Evolutionary conservation across 805 yeast species (phyloP), one percentile per base, ranked within the genome.

Genomic region (Nakazawaea wyomingensis): DNA sequence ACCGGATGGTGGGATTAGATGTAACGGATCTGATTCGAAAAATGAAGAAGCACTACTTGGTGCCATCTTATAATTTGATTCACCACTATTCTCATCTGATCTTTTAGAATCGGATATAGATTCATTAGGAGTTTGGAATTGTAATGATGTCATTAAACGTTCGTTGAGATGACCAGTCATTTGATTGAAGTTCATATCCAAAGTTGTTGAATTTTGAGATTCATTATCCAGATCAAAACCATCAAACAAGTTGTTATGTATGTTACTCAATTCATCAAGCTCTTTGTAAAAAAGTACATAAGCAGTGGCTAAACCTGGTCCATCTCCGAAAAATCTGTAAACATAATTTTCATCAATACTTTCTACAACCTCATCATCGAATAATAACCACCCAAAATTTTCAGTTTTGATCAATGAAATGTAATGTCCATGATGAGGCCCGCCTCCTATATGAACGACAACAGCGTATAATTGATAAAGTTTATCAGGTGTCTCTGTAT

Each of bases 341-440:
- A 93, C 96, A 51, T 83, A 88, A 32, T 76, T 68, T 48, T 88
- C 96, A 50, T 82, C 88, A 8, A 93, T 89, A 13, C 83, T 66
- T 58, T 91, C 97, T 2, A 91, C 96, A 4, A 93, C 81, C 60
- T 93, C 98, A 60, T 93, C 99, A 59, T 93, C 99, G 64, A 86
- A 93, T 45, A 93, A 64, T 24, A 93, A 65, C 99, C 99, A 93
- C 0, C 96, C 90, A 32, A 78, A 76, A 18, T 74, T 70, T 42
- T 76, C 80, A 4, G 89, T 82, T 56, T 88, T 88, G 47, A 93
- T 83, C 4, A 93, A 66, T 0, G 96, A 75, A 8, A 93, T 91
- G 60, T 93, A 93, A 59, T 93, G 99, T 0, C 99, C 99, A 63
- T 90, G 96, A 66, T 88, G 89, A 1, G 98, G 97, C 0, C 98